Conservation (phyloP, 257 asterid species). For the Lavandula angustifolia region DNA sequence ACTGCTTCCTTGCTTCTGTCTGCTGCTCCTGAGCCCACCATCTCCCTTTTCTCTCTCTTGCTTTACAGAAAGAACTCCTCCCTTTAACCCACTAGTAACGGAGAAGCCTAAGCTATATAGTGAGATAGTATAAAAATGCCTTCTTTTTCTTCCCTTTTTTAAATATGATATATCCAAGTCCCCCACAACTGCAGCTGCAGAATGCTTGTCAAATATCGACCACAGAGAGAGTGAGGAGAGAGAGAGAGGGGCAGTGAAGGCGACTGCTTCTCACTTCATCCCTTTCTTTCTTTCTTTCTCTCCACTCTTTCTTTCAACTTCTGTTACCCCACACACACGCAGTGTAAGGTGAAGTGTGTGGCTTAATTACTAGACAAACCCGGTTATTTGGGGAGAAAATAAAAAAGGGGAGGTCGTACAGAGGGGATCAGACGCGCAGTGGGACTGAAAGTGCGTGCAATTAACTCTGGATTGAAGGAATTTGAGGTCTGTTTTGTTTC, state of each 20-base stretch:
- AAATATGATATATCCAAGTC: slow-evolving; percentile 27
- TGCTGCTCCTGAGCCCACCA: slow-evolving; percentile 99
- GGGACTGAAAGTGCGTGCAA: slow-evolving; percentile 39
- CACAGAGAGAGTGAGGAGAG: slow-evolving; percentile 32
- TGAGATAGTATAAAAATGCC: slow-evolving; percentile 22
- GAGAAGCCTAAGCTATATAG: slow-evolving; percentile 22
- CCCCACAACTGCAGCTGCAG: slow-evolving; percentile 30
- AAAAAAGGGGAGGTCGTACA: slow-evolving; percentile 30
- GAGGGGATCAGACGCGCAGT: slow-evolving; percentile 27
- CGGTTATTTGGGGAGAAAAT: slow-evolving; percentile 47
- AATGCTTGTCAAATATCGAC: slow-evolving; percentile 40
- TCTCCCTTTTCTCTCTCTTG: slow-evolving; percentile 37
- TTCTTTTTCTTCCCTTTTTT: neutral
- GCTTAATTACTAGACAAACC: slow-evolving; percentile 29
- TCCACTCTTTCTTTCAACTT: slow-evolving; percentile 17
- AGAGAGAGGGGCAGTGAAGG: slow-evolving; percentile 22
- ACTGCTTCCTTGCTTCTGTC: slow-evolving; percentile 99
- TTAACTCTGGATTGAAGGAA: slow-evolving; percentile 29
- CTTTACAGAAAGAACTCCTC: slow-evolving; percentile 22
- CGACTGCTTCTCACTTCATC: slow-evolving; percentile 44
- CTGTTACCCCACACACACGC: slow-evolving; percentile 32
- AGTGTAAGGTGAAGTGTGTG: slow-evolving; percentile 10
- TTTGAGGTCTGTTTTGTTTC: slow-evolving; percentile 22
- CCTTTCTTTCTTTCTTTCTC: slow-evolving; percentile 20
- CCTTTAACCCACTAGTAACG: slow-evolving; percentile 21